Conservation (phyloP, 768 basidiomycete species). For the Arthromyces matolae region DNA sequence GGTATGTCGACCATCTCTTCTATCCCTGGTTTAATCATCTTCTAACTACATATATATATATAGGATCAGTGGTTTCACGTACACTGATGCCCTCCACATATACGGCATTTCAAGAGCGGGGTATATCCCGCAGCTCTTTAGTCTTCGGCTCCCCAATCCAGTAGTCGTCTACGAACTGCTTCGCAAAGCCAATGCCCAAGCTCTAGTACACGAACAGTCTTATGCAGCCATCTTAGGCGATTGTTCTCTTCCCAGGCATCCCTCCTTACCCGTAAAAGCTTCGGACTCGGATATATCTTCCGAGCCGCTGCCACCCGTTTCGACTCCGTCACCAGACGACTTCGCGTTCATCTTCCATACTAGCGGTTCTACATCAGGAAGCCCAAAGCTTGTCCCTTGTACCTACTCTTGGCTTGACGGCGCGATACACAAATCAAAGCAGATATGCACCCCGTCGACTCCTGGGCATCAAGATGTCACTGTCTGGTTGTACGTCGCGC, state of each 20-base stretch:
- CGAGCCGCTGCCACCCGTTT: conserved; percentile 37
- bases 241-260: conserved; percentile 41
- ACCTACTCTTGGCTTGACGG: conserved; percentile 51
- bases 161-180: conserved; percentile 62
- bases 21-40: background rate
- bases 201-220: conserved; percentile 51
- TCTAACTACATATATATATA: conserved; percentile 11
- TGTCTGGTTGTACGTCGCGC: conserved; percentile 50
- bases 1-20: conserved; percentile 35
- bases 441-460: conserved; percentile 38
- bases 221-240: conserved; percentile 33
- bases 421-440: conserved; percentile 44
- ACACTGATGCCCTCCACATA: conserved; percentile 58
- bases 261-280: conserved; percentile 26
- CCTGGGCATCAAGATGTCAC: conserved; percentile 49
- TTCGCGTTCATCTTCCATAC: conserved; percentile 60
- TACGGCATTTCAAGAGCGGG: conserved; percentile 65
- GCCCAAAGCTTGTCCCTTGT: conserved; percentile 61
- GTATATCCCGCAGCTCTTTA: conserved; percentile 65
- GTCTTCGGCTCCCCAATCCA: conserved; percentile 54
- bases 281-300: conserved; percentile 26
- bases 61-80: conserved; percentile 63
- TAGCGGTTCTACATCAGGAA: conserved; percentile 63
- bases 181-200: conserved; percentile 47
- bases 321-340: conserved; percentile 24